A percentile compares a stretch with the other conserved stretches of the same genome.
These are phyloP conservation scores for Saturnispora gosingensis DNA, from an alignment of 805 yeast genomes.

Conservation along the genomic window DNA sequence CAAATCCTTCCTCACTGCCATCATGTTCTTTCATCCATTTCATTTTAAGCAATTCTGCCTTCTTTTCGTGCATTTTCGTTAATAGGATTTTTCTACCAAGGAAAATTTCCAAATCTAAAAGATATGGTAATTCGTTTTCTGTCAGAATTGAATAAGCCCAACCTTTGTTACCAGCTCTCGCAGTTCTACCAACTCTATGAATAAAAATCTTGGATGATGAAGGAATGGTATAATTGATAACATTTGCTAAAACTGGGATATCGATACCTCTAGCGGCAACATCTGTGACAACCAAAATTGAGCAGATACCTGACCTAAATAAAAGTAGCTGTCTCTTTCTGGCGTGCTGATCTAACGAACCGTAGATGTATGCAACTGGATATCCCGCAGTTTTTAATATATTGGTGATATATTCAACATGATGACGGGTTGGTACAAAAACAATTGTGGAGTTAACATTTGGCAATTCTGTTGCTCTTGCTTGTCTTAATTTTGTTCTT, in stretches of 20 bases:
- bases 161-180: conserved; percentile 96
- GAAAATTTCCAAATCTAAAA: conserved; percentile 83
- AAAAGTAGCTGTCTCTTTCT: conserved; percentile 80
- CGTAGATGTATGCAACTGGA: conserved; percentile 81
- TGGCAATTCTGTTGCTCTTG: conserved; percentile 78
- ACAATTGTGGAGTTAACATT: conserved; percentile 81
- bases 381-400: conserved; percentile 72
- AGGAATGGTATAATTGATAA: conserved; percentile 83
- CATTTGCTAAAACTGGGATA: conserved; percentile 93
- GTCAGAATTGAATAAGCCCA: conserved; percentile 92
- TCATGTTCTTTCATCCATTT: conserved; percentile 32
- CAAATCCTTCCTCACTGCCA: conserved; percentile 22
- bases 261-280: conserved; percentile 99
- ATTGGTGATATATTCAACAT: conserved; percentile 80
- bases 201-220: conserved; percentile 87
- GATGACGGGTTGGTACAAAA: conserved; percentile 96
- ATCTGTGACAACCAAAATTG: conserved; percentile 91
- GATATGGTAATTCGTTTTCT: conserved; percentile 81
- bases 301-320: conserved; percentile 76
- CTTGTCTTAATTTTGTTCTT: conserved; percentile 42
- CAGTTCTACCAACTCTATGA: conserved; percentile 98
- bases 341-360: conserved; percentile 91
- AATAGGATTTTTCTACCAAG: conserved; percentile 73
- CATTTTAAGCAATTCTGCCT: conserved; percentile 41
- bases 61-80: conserved; percentile 60